These are phyloP conservation scores for Fomes fomentarius DNA, from an alignment of 1,284 basidiomycete species.

Conservation along the genomic window DNA sequence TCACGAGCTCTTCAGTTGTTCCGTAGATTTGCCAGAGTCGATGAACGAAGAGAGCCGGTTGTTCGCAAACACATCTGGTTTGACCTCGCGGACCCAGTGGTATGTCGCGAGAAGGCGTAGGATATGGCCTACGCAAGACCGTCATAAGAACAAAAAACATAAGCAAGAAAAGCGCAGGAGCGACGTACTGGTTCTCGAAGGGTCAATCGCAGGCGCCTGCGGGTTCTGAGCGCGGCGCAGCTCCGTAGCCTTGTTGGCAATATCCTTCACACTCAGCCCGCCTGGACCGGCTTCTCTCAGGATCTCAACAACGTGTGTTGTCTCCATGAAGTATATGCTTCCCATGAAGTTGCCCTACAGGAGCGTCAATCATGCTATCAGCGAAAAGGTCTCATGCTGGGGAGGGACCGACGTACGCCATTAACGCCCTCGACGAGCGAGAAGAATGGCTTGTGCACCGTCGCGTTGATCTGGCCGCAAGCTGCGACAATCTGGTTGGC, in stretches of 20 bases:
- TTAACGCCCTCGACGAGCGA: slow-evolving; percentile 61
- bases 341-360: slow-evolving; percentile 67
- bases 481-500: slow-evolving; percentile 66
- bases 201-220: slow-evolving; percentile 8
- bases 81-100: slow-evolving; percentile 64
- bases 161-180: neutral
- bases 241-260: slow-evolving; percentile 39
- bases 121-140: slow-evolving; percentile 50
- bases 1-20: slow-evolving; percentile 38
- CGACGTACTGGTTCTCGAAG: slow-evolving; percentile 15
- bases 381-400: too few relatives aligned
- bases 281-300: slow-evolving; percentile 58
- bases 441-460: slow-evolving; percentile 66
- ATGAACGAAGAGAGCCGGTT: slow-evolving; percentile 67
- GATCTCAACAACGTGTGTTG: slow-evolving; percentile 67
- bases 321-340: slow-evolving; percentile 68
- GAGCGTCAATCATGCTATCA: neutral
- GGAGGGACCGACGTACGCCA: slow-evolving; percentile 64
- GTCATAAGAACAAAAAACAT: neutral
- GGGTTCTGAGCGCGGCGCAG: slow-evolving; percentile 8
- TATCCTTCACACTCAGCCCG: slow-evolving; percentile 60
- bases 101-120: slow-evolving; percentile 73
- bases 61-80: slow-evolving; percentile 67
- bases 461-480: slow-evolving; percentile 61
- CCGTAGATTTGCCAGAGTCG: slow-evolving; percentile 60